A percentile compares a stretch with the other conserved stretches of the same genome.
Conservation (phyloP, 2,329 filamentous ascomycete genomes). For the Didymella lethalis region DNA sequence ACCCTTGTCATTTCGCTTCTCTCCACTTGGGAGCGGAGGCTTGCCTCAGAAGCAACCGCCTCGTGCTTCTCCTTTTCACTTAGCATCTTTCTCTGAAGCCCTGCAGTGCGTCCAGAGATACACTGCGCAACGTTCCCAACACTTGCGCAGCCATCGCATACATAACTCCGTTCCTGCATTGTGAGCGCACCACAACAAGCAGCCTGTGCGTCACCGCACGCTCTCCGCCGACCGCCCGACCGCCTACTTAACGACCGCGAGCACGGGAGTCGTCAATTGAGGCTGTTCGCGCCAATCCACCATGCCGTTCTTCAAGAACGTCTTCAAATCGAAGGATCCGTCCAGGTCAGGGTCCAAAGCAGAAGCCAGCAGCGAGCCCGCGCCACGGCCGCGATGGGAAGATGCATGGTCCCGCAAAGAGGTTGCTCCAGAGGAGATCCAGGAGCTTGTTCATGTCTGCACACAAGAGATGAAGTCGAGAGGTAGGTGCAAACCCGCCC, state of each 20-base stretch:
- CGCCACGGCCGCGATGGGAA: conserved; percentile 80
- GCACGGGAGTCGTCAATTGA: conserved; percentile 18
- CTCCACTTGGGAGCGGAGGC: conserved; percentile 20
- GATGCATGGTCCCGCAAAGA: conserved; percentile 85
- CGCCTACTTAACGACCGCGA: not conserved
- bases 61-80: conserved; percentile 23
- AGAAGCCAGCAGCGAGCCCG: conserved; percentile 35
- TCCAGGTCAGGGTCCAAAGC: conserved; percentile 43
- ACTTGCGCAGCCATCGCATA: conserved; percentile 23
- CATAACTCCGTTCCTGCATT: conserved; percentile 28
- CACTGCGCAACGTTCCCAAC: conserved; percentile 22
- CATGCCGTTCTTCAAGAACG: conserved; percentile 52
- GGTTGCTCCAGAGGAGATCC: conserved; percentile 88
- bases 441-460: conserved; percentile 83
- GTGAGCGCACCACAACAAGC: conserved; percentile 20
- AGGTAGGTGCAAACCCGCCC: conserved; percentile 65
- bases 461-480: conserved; percentile 91
- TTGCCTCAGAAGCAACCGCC: conserved; percentile 22
- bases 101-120: conserved; percentile 15
- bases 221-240: conserved; percentile 11
- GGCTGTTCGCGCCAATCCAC: conserved; percentile 28
- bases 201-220: conserved; percentile 13
- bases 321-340: conserved; percentile 49
- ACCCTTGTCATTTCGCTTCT: conserved; percentile 27
- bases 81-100: conserved; percentile 19